phyloP scores from a whole-genome alignment of 495 filamentous ascomycete species.

The Usnea hakonensis region DNA sequence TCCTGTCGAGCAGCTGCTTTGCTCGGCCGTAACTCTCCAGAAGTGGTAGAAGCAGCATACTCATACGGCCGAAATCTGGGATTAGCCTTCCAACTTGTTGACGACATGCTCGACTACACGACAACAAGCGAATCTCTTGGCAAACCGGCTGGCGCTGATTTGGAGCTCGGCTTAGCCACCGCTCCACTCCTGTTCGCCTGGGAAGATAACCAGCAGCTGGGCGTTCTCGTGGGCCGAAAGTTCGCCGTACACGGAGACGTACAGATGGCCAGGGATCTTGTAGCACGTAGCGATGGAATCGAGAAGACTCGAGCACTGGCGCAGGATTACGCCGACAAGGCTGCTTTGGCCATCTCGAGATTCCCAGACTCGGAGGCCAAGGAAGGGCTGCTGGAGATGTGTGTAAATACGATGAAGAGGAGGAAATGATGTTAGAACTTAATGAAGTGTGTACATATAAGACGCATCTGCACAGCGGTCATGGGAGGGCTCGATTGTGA shows the following conservation, averaged over 20 bases:
- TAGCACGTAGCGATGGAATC: conserved; percentile 73
- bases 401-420: conserved; percentile 80
- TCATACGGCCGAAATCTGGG: conserved; percentile 86
- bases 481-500: not conserved
- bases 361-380: conserved; percentile 94
- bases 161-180: conserved; percentile 92
- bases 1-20: conserved; percentile 85
- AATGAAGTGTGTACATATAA: not conserved
- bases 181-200: conserved; percentile 93
- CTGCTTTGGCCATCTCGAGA: conserved; percentile 66
- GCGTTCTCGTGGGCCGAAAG: conserved; percentile 82
- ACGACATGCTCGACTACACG: conserved; percentile 97
- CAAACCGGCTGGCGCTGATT: conserved; percentile 89
- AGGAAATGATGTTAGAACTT: conserved; percentile 53
- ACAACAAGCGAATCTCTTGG: conserved; percentile 74
- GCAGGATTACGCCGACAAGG: conserved; percentile 81
- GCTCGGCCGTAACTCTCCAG: conserved; percentile 65
- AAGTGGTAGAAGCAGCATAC: conserved; percentile 86
- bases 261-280: conserved; percentile 70
- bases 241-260: conserved; percentile 81
- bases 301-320: conserved; percentile 84
- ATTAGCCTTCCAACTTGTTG: conserved; percentile 94
- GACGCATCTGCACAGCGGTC: not conserved
- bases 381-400: conserved; percentile 84
- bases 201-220: conserved; percentile 80